Base-by-base conservation (phyloP, 176 grass and related monocot species). In the Hordeum vulgare region DNA sequence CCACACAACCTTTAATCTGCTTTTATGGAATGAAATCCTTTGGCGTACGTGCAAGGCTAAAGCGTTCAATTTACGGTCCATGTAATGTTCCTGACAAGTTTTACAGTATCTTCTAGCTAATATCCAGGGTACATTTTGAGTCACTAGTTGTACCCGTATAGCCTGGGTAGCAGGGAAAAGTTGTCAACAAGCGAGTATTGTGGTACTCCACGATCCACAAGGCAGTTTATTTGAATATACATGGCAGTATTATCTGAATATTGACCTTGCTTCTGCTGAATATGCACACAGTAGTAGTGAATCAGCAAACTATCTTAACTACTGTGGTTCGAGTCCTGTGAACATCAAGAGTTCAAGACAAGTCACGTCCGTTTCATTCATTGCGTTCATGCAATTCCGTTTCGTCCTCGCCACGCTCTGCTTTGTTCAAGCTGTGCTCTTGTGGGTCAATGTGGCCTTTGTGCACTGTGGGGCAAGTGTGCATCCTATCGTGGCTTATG, bases 1-100 rank as follows among this genome's bases (percentile, higher is more conserved):
- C 79, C 84, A 86, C 84, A 83, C 88, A 39, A 51, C 12, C 47
- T 61, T 60, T 81, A 47, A 74, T 83, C 44, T 49, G 33, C 31
- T 82, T 74, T 57, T 82, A 21, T 76, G 41, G 72, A 78, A 28
- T 75, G 39, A 75, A 80, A 80, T 80, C 58, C 71, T 66, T 84
- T 82, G 58, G 71, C 74, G 63, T 86, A 83, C 53, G 83, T 79
- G 31, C 74, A 44, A 47, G 69, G 20, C 66, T 54, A 56, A 82
- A 39, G 26, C 21, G 23, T 63, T 49, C 77, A 17, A 3, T 9
- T 47, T 51, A 27, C 24, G 21, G 67, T 29, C 62, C 60, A 58
- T 74, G 65, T 9, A 44, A 58, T 78, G 0, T 2, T 28, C 42
- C 71, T 70, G 62, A 10, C 56, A 77, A n/a, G 63, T 18, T 72